Conservation (phyloP, 306 rosid genomes). For the Dalbergia cochinchinensis region DNA sequence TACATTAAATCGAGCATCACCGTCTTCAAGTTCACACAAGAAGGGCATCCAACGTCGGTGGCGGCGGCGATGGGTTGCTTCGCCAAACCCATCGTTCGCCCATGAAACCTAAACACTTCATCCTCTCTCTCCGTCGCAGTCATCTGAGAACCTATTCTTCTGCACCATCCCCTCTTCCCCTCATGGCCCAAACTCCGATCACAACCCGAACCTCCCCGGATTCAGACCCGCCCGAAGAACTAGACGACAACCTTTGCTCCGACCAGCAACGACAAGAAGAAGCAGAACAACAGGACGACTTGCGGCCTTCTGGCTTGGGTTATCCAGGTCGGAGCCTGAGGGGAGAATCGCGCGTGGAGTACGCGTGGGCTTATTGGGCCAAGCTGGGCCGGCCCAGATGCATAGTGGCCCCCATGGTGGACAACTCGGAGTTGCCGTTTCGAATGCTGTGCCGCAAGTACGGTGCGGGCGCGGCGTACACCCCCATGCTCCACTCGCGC, state of each 20-base stretch:
- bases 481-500: conserved; percentile 64
- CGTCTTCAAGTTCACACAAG: background rate
- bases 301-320: conserved; percentile 25
- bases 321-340: conserved; percentile 50
- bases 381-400: conserved; percentile 82
- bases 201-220: conserved; percentile 40
- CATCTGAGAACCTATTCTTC: conserved; percentile 24
- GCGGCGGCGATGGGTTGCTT: conserved; percentile 66
- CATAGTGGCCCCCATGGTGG: conserved; percentile 96
- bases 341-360: conserved; percentile 64
- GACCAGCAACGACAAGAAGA: conserved; percentile 35
- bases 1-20: background rate
- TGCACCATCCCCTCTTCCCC: background rate
- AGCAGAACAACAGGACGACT: conserved; percentile 32
- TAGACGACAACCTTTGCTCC: conserved; percentile 45
- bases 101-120: conserved; percentile 68
- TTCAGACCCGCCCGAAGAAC: conserved; percentile 46
- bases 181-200: conserved; percentile 70
- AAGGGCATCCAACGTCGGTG: background rate
- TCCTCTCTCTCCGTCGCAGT: conserved; percentile 15
- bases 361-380: conserved; percentile 95
- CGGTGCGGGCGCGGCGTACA: conserved; percentile 70
- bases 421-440: conserved; percentile 92
- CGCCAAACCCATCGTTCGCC: conserved; percentile 46
- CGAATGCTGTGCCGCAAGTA: conserved; percentile 93